Conservation (phyloP, 2,329 filamentous ascomycete genomes). For the Cadophora luteo-olivacea region DNA sequence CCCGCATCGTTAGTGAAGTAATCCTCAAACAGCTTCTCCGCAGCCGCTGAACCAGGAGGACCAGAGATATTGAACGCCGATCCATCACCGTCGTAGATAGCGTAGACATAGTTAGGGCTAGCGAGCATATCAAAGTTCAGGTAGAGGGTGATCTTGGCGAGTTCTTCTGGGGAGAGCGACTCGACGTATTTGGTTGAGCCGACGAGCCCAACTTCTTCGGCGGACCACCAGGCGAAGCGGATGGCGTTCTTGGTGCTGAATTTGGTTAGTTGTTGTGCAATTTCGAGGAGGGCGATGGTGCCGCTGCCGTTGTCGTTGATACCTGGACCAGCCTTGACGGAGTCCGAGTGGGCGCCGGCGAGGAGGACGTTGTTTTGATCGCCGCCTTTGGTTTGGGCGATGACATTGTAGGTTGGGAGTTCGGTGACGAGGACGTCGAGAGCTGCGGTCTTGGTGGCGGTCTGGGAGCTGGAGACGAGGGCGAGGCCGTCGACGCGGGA, state of each 20-base stretch:
- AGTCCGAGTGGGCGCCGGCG: conserved; percentile 68
- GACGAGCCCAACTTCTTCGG: conserved; percentile 67
- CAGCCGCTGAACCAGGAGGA: conserved; percentile 50
- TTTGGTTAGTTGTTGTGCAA: conserved; percentile 61
- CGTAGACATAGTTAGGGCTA: conserved; percentile 68
- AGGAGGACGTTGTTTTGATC: conserved; percentile 69
- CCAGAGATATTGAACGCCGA: conserved; percentile 53
- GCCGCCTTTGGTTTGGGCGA: conserved; percentile 64
- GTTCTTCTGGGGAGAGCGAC: conserved; percentile 59
- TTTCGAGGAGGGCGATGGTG: conserved; percentile 59
- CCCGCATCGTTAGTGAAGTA: conserved; percentile 22
- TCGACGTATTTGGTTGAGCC: conserved; percentile 67
- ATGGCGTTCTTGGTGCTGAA: conserved; percentile 68
- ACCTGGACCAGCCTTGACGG: conserved; percentile 62
- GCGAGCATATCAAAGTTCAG: conserved; percentile 75
- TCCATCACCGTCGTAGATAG: conserved; percentile 64
- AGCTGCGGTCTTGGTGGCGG: neutral
- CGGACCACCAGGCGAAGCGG: conserved; percentile 71
- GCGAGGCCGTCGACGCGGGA: conserved; percentile 47
- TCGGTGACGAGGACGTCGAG: conserved; percentile 10
- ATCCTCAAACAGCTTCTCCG: conserved; percentile 26
- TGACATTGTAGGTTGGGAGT: conserved; percentile 53
- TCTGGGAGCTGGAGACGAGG: conserved; percentile 18
- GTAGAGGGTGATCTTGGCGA: conserved; percentile 65
- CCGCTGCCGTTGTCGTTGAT: conserved; percentile 48